phyloP scores from a whole-genome alignment of 495 filamentous ascomycete genomes.

The Hypoxylon lienhwacheense region DNA sequence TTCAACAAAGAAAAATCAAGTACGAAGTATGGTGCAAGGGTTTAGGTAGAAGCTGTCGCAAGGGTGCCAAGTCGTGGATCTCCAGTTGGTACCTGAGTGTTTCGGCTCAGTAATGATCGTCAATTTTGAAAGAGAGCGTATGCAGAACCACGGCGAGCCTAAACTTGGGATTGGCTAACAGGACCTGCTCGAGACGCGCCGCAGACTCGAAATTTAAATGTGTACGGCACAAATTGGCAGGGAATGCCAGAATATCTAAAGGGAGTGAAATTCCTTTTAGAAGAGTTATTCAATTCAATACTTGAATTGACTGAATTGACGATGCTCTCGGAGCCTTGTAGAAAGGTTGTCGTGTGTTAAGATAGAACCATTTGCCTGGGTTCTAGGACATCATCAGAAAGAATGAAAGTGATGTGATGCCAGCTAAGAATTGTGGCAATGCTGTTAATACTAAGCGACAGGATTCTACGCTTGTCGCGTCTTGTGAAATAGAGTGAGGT shows the following conservation, averaged over 20 bases:
- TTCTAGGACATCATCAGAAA: constrained; percentile 16
- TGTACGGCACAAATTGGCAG: constrained; percentile 3
- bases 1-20: not conserved
- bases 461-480: constrained; percentile 12
- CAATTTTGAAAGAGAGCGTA: constrained; percentile 37
- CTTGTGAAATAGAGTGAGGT: too few species aligned
- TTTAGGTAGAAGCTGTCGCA: constrained; percentile 16
- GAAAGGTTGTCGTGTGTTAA: too few species aligned
- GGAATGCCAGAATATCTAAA: constrained; percentile 7
- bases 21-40: not conserved
- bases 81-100: constrained; percentile 29
- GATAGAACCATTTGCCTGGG: too few species aligned
- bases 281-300: too few species aligned
- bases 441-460: not conserved
- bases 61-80: constrained; percentile 10
- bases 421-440: constrained; percentile 9
- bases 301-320: too few species aligned
- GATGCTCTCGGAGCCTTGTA: too few species aligned
- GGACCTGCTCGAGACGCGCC: constrained; percentile 25
- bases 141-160: constrained; percentile 23
- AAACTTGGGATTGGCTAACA: constrained; percentile 30
- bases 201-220: constrained; percentile 13
- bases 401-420: not conserved
- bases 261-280: constrained; percentile 5
- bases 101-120: constrained; percentile 44